Conservation (phyloP, 1,284 basidiomycete species). For the Inonotus hispidus region DNA sequence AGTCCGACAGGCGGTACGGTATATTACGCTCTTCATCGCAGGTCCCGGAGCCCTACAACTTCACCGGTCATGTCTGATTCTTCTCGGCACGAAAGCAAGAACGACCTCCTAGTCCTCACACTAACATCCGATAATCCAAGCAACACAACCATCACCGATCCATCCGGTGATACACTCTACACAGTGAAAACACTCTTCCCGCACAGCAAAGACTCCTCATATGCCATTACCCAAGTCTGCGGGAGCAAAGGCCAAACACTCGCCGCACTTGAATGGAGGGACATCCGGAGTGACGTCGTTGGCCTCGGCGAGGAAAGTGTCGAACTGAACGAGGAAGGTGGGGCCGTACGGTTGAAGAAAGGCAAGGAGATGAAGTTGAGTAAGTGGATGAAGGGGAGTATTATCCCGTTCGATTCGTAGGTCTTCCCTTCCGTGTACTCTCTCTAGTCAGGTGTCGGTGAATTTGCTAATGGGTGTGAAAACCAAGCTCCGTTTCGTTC, state of each 20-base stretch:
- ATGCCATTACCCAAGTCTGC: slow-evolving; percentile 29
- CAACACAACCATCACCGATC: slow-evolving; percentile 35
- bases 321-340: background rate
- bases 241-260: slow-evolving; percentile 27
- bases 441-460: too few relatives aligned
- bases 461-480: too few relatives aligned
- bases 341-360: background rate
- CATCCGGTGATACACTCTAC: slow-evolving; percentile 34
- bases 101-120: slow-evolving; percentile 23
- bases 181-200: slow-evolving; percentile 33
- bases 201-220: slow-evolving; percentile 21
- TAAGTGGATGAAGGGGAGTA: slow-evolving; percentile 39
- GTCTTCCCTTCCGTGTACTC: slow-evolving; percentile 17
- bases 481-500: slow-evolving; percentile 33
- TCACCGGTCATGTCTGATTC: too few relatives aligned
- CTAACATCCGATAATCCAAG: slow-evolving; percentile 40
- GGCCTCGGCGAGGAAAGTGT: slow-evolving; percentile 24
- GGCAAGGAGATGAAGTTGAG: slow-evolving; percentile 27
- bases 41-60: too few relatives aligned
- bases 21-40: too few relatives aligned
- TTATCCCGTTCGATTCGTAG: slow-evolving; percentile 40
- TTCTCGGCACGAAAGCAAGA: too few relatives aligned
- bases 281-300: slow-evolving; percentile 30
- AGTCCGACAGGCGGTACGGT: too few relatives aligned
- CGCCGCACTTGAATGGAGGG: slow-evolving; percentile 33